Conservation (phyloP, 2,329 filamentous ascomycete species). For the Pezicula neosporulosa region DNA sequence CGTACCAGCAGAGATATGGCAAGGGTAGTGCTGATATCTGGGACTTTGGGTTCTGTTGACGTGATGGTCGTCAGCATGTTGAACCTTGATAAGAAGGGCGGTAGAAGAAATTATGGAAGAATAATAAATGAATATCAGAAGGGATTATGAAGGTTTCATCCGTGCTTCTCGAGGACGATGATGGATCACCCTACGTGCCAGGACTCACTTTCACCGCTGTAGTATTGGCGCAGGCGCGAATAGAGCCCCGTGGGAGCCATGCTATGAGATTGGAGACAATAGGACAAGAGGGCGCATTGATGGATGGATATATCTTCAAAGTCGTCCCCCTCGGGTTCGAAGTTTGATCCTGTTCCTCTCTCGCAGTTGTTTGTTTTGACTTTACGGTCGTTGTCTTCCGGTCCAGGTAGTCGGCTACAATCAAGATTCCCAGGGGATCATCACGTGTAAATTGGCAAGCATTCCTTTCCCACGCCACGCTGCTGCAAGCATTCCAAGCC, state of each 20-base stretch:
- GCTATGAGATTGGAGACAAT: slow-evolving; percentile 2
- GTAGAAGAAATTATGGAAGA: background rate
- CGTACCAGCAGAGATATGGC: slow-evolving; percentile 23
- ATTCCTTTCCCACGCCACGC: too few species aligned
- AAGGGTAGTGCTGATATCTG: slow-evolving; percentile 19
- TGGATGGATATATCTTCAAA: background rate
- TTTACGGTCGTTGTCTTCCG: too few species aligned
- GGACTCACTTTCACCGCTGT: slow-evolving; percentile 18
- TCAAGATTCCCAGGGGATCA: too few species aligned
- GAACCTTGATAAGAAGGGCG: background rate
- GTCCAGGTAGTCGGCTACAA: too few species aligned
- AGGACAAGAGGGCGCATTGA: background rate
- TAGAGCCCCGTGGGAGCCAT: slow-evolving; percentile 25
- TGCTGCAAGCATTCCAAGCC: too few species aligned
- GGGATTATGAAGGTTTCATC: background rate
- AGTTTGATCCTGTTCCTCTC: background rate
- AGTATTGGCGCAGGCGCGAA: slow-evolving; percentile 20
- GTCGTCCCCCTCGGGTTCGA: too few species aligned
- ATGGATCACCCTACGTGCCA: background rate
- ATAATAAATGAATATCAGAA: background rate
- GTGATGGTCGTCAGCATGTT: background rate
- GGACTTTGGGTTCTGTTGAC: slow-evolving; percentile 19
- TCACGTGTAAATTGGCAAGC: too few species aligned
- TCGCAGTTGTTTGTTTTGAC: too few species aligned
- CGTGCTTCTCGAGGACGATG: background rate